These are phyloP conservation scores for Ceratorhiza oryzae-sativae DNA, from an alignment of 1,284 basidiomycete genomes.

Conservation along the genomic window DNA sequence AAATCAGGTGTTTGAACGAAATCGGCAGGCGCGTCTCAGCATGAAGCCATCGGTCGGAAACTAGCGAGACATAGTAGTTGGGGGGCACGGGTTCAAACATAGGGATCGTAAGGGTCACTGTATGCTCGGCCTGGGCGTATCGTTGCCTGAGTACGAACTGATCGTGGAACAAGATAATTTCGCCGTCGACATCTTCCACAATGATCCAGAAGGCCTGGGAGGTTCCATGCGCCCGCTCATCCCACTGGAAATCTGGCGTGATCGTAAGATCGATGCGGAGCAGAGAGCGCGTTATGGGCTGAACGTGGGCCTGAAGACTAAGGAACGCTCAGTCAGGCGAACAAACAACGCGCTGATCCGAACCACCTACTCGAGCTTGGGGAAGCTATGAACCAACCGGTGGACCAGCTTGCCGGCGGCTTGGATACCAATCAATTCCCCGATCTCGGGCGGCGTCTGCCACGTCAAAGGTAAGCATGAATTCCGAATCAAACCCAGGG, in stretches of 20 bases:
- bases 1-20: constrained; percentile 97
- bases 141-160: constrained; percentile 89
- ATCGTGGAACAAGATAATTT: constrained; percentile 94
- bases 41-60: constrained; percentile 96
- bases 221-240: constrained; percentile 88
- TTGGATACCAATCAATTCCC: constrained; percentile 93
- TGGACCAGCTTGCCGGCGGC: constrained; percentile 92
- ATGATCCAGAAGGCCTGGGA: constrained; percentile 92
- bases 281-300: constrained; percentile 89
- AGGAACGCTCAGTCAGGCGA: constrained; percentile 16
- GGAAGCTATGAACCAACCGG: constrained; percentile 96
- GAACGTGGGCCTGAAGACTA: constrained; percentile 89
- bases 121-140: constrained; percentile 93
- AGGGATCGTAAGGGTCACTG: constrained; percentile 90
- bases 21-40: constrained; percentile 93
- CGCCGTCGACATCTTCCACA: constrained; percentile 97
- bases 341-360: constrained; percentile 25
- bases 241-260: constrained; percentile 96
- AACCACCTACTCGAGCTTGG: constrained; percentile 80
- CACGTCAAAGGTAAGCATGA: constrained; percentile 33
- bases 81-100: constrained; percentile 98
- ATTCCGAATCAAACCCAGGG: neutral
- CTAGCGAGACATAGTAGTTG: constrained; percentile 95
- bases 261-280: constrained; percentile 90
- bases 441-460: constrained; percentile 80